These are phyloP conservation scores for Hygrophorus russula DNA, from an alignment of 768 basidiomycete species.

Conservation along the genomic window DNA sequence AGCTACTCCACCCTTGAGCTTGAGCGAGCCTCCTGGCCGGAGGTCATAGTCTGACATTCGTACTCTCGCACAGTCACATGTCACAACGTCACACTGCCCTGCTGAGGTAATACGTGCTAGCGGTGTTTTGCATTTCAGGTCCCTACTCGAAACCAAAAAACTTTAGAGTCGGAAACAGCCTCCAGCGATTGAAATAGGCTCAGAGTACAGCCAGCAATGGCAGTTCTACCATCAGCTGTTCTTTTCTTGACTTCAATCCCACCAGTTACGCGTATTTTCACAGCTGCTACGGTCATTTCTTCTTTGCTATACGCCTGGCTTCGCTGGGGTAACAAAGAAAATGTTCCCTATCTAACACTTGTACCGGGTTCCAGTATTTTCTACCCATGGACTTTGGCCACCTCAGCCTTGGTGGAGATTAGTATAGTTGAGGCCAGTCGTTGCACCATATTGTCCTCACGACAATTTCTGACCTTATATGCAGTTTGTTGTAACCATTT, in stretches of 20 bases:
- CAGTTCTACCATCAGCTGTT: conserved; percentile 62
- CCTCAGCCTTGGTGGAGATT: conserved; percentile 79
- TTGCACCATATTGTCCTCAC: neutral
- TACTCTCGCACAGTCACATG: conserved; percentile 3
- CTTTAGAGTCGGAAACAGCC: neutral
- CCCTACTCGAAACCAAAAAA: neutral
- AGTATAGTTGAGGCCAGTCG: conserved; percentile 69
- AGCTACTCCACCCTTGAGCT: conserved; percentile 72
- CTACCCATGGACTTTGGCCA: conserved; percentile 92
- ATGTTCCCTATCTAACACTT: conserved; percentile 61
- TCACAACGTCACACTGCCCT: conserved; percentile 3
- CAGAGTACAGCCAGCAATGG: conserved; percentile 35
- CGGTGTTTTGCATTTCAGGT: neutral
- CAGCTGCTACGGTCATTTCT: conserved; percentile 44
- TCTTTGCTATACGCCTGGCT: conserved; percentile 58
- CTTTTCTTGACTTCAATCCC: conserved; percentile 63
- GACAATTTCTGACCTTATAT: conserved; percentile 1
- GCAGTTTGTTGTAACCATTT: conserved; percentile 67
- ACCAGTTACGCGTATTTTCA: conserved; percentile 67
- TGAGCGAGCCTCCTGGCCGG: conserved; percentile 80
- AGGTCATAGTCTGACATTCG: conserved; percentile 78
- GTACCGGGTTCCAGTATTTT: conserved; percentile 74
- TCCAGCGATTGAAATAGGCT: neutral
- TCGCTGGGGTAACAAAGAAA: conserved; percentile 35
- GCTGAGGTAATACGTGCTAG: conserved; percentile 5